phyloP scores from a whole-genome alignment of 1,284 basidiomycete species.

The Leucoagaricus sp. region DNA sequence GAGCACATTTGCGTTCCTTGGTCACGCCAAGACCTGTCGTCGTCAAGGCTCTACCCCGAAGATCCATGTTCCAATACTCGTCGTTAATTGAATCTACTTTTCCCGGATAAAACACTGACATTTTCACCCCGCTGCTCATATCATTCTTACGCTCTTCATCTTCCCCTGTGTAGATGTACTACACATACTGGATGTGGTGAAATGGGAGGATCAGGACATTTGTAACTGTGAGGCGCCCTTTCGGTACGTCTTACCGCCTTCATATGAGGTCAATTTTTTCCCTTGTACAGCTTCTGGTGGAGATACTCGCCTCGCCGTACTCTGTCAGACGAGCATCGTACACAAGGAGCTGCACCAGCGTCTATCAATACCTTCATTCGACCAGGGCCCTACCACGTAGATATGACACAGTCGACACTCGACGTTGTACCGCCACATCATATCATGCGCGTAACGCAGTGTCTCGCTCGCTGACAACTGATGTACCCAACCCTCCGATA shows the following conservation, averaged over 20 bases:
- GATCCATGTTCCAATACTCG: too few species aligned
- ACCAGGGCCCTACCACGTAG: conserved; percentile 65
- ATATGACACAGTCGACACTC: conserved; percentile 57
- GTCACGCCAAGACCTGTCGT: too few species aligned
- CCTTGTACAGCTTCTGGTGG: conserved; percentile 66
- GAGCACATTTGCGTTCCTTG: too few species aligned
- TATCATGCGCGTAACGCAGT: conserved; percentile 63
- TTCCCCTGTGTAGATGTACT: too few species aligned
- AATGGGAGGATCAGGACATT: conserved; percentile 82
- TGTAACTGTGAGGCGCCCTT: conserved; percentile 78
- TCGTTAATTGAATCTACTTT: too few species aligned
- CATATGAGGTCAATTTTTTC: background rate
- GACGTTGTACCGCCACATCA: conserved; percentile 49
- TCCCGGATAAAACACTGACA: too few species aligned
- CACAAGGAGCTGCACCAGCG: conserved; percentile 14
- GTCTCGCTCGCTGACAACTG: conserved; percentile 42
- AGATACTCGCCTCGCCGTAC: conserved; percentile 72
- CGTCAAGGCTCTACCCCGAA: too few species aligned
- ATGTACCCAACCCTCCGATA: conserved; percentile 36
- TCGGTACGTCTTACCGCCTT: conserved; percentile 41
- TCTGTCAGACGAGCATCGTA: conserved; percentile 43
- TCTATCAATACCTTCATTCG: conserved; percentile 63
- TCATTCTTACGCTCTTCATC: too few species aligned
- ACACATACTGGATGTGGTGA: conserved; percentile 75
- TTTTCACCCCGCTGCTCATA: too few species aligned